Evolutionary conservation across 2,329 filamentous ascomycete species (phyloP).

Genomic region (Ophiocordyceps robertsii): DNA sequence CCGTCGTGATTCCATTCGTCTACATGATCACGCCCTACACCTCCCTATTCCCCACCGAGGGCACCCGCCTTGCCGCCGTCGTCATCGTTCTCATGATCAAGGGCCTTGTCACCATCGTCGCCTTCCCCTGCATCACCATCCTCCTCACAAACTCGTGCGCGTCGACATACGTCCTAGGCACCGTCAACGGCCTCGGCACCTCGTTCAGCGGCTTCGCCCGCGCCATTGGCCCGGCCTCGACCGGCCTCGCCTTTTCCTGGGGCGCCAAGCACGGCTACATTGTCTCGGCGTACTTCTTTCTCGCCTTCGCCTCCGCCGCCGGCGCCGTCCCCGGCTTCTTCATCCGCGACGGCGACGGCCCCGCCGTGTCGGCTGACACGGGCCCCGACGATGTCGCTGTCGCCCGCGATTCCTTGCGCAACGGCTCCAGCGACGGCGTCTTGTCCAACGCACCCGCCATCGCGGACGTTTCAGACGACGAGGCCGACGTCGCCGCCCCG

Average conservation of each 20-base stretch:
- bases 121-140: slow-evolving; percentile 82
- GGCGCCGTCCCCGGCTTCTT: slow-evolving; percentile 62
- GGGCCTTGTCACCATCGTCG: slow-evolving; percentile 63
- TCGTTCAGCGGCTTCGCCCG: slow-evolving; percentile 69
- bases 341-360: slow-evolving; percentile 64
- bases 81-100: slow-evolving; percentile 60
- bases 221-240: slow-evolving; percentile 62
- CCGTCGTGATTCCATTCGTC: slow-evolving; percentile 55
- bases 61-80: slow-evolving; percentile 45
- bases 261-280: slow-evolving; percentile 67
- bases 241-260: slow-evolving; percentile 60
- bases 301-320: slow-evolving; percentile 49
- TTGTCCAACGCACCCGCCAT: not conserved
- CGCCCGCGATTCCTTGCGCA: not conserved
- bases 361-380: slow-evolving; percentile 2
- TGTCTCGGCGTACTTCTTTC: slow-evolving; percentile 67
- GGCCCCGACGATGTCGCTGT: not conserved
- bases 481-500: too few relatives aligned
- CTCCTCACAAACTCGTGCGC: slow-evolving; percentile 76
- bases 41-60: slow-evolving; percentile 40
- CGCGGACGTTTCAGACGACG: not conserved
- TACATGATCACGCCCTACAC: slow-evolving; percentile 78
- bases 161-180: slow-evolving; percentile 64
- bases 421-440: not conserved
- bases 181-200: slow-evolving; percentile 82